Percentiles rank a stretch among this genome's conserved stretches.
Evolutionary conservation across 306 rosid genomes (phyloP).

Genomic region (Fagus sylvatica): DNA sequence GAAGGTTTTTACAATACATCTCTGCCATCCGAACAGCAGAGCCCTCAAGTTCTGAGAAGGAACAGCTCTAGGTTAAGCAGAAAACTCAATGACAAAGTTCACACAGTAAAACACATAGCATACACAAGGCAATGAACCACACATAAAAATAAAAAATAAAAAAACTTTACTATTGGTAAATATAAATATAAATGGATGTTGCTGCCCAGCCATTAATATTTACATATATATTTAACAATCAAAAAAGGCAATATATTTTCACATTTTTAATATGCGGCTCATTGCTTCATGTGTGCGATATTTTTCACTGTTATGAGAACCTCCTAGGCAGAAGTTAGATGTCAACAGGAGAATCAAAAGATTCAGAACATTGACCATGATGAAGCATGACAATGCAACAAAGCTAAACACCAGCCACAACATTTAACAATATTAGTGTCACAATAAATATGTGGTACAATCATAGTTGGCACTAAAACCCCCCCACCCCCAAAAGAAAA

Average conservation of each 20-base stretch:
- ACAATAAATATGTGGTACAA: not conserved
- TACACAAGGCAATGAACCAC: constrained; percentile 5
- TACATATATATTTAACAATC: not conserved
- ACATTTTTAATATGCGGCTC: not conserved
- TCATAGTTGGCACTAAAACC: not conserved
- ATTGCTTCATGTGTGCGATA: not conserved
- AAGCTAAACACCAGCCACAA: constrained; percentile 4
- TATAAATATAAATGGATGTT: not conserved
- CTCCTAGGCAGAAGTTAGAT: not conserved
- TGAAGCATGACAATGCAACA: not conserved
- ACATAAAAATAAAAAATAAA: not conserved
- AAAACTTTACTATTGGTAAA: not conserved
- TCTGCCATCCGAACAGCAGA: constrained; percentile 76
- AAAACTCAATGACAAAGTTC: constrained; percentile 22
- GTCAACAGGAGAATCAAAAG: not conserved
- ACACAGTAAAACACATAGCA: constrained; percentile 6
- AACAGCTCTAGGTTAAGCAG: constrained; percentile 34
- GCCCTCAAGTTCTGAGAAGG: constrained; percentile 71
- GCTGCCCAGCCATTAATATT: not conserved
- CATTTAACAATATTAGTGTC: not conserved
- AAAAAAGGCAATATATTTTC: not conserved
- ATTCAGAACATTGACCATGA: constrained; percentile 4
- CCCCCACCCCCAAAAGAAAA: not conserved
- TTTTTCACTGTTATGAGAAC: not conserved
- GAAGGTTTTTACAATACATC: constrained; percentile 75